A percentile compares a stretch with the other conserved stretches of the same genome.
phyloP scores from a whole-genome alignment of 2,329 filamentous ascomycete genomes.

The Fusarium kyushuense region DNA sequence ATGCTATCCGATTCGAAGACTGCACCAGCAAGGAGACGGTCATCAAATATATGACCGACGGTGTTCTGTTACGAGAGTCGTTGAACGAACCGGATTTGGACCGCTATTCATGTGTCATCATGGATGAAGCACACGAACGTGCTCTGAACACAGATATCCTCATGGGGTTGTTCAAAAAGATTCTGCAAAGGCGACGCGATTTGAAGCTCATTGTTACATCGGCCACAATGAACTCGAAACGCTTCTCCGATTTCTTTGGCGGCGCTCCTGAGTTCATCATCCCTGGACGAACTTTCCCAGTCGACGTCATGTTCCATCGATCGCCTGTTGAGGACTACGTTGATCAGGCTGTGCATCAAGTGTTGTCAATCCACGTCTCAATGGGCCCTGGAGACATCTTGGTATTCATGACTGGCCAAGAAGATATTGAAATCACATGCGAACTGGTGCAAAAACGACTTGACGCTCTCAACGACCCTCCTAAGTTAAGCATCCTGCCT shows the following conservation, averaged over 20 bases:
- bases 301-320: slow-evolving; percentile 94
- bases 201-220: slow-evolving; percentile 98
- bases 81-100: slow-evolving; percentile 93
- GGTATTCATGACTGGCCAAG: slow-evolving; percentile 99
- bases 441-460: slow-evolving; percentile 91
- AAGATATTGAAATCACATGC: slow-evolving; percentile 97
- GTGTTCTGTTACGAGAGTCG: slow-evolving; percentile 92
- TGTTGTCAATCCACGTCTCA: slow-evolving; percentile 94
- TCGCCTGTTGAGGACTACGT: slow-evolving; percentile 98
- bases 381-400: slow-evolving; percentile 94
- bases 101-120: slow-evolving; percentile 97
- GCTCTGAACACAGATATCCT: slow-evolving; percentile 96
- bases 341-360: slow-evolving; percentile 95
- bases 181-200: slow-evolving; percentile 87
- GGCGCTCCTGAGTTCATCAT: slow-evolving; percentile 97
- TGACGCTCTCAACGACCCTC: slow-evolving; percentile 90
- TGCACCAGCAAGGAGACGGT: slow-evolving; percentile 94
- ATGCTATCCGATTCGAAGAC: slow-evolving; percentile 98
- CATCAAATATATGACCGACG: slow-evolving; percentile 99
- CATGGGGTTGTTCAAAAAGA: slow-evolving; percentile 98
- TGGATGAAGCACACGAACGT: slow-evolving; percentile 98
- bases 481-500: slow-evolving; percentile 92
- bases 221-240: slow-evolving; percentile 97
- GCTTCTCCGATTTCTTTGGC: slow-evolving; percentile 95
- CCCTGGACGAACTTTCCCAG: slow-evolving; percentile 94